Evolutionary conservation across 2,329 filamentous ascomycete genomes (phyloP).

Genomic region (Fusarium longipes): DNA sequence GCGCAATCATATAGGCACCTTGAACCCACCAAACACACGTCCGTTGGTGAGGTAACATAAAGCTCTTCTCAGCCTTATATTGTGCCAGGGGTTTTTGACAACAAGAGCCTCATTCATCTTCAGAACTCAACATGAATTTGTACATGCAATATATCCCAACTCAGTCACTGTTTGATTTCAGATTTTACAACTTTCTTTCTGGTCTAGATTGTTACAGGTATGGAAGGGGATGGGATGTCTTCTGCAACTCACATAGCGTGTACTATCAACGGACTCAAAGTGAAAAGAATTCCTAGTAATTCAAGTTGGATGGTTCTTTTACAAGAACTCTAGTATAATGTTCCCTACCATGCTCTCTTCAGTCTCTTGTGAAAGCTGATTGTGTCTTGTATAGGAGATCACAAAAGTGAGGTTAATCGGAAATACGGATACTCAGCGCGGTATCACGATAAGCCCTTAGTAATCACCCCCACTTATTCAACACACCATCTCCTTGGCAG

Average conservation of each 20-base stretch:
- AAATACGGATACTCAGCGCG: slow-evolving; percentile 25
- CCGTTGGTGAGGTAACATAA: background rate
- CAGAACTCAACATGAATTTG: background rate
- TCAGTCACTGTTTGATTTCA: background rate
- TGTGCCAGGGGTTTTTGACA: background rate
- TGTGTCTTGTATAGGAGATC: background rate
- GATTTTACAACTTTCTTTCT: background rate
- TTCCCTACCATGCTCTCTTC: too few species aligned
- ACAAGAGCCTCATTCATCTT: background rate
- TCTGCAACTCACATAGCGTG: too few species aligned
- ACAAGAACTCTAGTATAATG: too few species aligned
- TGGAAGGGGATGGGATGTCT: too few species aligned
- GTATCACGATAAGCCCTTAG: slow-evolving; percentile 24
- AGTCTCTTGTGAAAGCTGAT: too few species aligned
- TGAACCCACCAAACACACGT: background rate
- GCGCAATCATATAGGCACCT: background rate
- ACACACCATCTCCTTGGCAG: slow-evolving; percentile 19
- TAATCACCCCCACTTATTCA: slow-evolving; percentile 29
- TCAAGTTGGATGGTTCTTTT: too few species aligned
- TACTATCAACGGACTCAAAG: too few species aligned
- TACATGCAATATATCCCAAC: background rate
- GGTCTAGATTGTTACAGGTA: background rate
- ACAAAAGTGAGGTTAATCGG: background rate
- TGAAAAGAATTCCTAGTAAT: too few species aligned
- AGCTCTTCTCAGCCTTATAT: background rate